Conservation (phyloP, 805 yeast species). For the Nakazawaea pomicola region DNA sequence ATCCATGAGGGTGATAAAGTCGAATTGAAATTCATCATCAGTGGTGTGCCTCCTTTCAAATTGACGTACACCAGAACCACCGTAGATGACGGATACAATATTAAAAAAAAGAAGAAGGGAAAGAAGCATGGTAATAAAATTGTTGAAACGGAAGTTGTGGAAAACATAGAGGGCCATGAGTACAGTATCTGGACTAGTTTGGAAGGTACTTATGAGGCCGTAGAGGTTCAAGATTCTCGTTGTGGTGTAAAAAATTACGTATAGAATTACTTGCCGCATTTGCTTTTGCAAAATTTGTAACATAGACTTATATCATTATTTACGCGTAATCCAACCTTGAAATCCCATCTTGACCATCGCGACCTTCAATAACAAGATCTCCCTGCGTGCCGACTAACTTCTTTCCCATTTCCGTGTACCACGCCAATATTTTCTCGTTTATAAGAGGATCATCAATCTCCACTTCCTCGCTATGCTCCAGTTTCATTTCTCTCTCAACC, state of each 20-base stretch:
- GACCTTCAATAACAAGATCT: background rate
- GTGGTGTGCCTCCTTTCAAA: constrained; percentile 88
- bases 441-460: too few species aligned
- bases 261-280: background rate
- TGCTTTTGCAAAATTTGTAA: too few species aligned
- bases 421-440: background rate
- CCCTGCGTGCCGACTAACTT: background rate
- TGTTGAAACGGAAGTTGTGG: constrained; percentile 54
- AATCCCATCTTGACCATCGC: background rate
- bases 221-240: constrained; percentile 79
- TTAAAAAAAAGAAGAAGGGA: constrained; percentile 19
- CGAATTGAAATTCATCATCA: constrained; percentile 74
- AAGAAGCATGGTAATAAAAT: constrained; percentile 31
- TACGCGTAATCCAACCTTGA: background rate
- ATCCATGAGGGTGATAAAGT: constrained; percentile 95
- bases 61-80: constrained; percentile 78
- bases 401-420: background rate
- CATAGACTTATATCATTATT: background rate
- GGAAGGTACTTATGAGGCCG: constrained; percentile 93
- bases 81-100: constrained; percentile 28
- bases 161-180: constrained; percentile 63
- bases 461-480: too few species aligned
- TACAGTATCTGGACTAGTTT: constrained; percentile 71
- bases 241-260: constrained; percentile 43
- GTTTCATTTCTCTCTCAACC: too few species aligned